These are phyloP conservation scores for Xylaria sp. DNA, from an alignment of 2,329 filamentous ascomycete species.

Conservation along the genomic window DNA sequence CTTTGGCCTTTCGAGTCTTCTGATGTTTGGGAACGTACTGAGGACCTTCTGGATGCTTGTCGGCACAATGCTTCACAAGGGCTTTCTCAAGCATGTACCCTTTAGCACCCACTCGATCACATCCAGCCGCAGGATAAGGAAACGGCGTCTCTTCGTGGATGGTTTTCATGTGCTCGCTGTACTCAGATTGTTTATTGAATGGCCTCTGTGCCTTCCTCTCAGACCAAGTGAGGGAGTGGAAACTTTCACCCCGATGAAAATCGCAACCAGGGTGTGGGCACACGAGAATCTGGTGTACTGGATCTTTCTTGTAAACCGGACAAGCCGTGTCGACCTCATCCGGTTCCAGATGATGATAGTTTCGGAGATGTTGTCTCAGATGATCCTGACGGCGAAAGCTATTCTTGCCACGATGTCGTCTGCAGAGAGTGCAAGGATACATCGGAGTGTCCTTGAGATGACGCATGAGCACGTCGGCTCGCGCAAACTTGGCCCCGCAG, in stretches of 20 bases:
- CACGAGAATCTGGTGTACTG: background rate
- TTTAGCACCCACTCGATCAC: conserved; percentile 28
- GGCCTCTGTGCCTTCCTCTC: conserved; percentile 9
- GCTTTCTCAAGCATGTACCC: conserved; percentile 31
- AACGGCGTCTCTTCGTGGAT: conserved; percentile 39
- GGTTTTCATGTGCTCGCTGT: conserved; percentile 41
- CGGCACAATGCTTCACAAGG: conserved; percentile 30
- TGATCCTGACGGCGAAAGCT: conserved; percentile 44
- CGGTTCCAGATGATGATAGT: conserved; percentile 40
- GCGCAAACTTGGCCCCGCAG: conserved; percentile 33
- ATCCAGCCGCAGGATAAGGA: conserved; percentile 37
- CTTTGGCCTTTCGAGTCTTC: background rate
- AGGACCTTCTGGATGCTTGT: conserved; percentile 26
- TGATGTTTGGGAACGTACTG: background rate
- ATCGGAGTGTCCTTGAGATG: conserved; percentile 27
- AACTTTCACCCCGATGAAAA: conserved; percentile 20
- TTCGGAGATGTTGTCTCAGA: conserved; percentile 40
- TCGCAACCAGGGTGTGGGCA: conserved; percentile 32
- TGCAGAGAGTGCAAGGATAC: conserved; percentile 39
- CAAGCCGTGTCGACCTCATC: conserved; percentile 9
- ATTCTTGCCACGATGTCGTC: conserved; percentile 34
- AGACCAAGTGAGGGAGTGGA: conserved; percentile 5
- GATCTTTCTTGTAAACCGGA: background rate
- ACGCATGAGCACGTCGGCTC: conserved; percentile 32
- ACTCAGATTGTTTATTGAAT: conserved; percentile 33